These are phyloP conservation scores for Luffa acutangula DNA, from an alignment of 306 rosid species.

Conservation along the genomic window DNA sequence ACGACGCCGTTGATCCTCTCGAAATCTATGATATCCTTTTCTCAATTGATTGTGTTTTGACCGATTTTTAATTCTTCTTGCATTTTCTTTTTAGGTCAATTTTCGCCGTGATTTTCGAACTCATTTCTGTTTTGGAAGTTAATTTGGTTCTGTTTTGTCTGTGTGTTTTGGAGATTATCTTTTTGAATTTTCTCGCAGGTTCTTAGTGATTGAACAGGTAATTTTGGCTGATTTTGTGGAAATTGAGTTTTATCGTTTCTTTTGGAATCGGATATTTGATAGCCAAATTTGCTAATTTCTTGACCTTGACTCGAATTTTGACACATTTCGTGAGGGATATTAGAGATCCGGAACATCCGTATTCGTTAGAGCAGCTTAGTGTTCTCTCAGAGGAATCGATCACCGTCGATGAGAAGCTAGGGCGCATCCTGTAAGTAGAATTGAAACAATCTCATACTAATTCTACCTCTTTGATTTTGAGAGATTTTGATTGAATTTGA, in stretches of 20 bases:
- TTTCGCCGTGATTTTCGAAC: background rate
- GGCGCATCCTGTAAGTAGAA: slow-evolving; percentile 59
- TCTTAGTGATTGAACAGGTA: background rate
- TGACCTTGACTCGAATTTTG: slow-evolving; percentile 52
- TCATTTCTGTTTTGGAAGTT: background rate
- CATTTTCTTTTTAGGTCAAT: background rate
- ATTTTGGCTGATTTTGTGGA: background rate
- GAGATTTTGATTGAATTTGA: background rate
- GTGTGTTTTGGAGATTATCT: background rate
- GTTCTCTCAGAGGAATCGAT: slow-evolving; percentile 94
- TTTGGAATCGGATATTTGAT: background rate
- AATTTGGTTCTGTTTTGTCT: background rate
- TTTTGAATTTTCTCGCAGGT: background rate
- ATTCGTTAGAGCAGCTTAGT: slow-evolving; percentile 92
- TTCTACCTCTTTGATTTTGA: background rate
- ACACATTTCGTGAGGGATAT: slow-evolving; percentile 89
- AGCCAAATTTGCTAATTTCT: background rate
- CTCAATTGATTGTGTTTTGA: background rate
- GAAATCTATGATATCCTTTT: slow-evolving; percentile 93
- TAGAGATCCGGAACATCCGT: slow-evolving; percentile 99
- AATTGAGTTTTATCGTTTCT: background rate
- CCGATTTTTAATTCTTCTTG: background rate
- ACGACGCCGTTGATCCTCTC: slow-evolving; percentile 81
- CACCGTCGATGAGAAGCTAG: slow-evolving; percentile 77
- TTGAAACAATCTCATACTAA: background rate